Base-by-base conservation (phyloP, 176 grass and related monocot species). In the Microstegium vimineum region DNA sequence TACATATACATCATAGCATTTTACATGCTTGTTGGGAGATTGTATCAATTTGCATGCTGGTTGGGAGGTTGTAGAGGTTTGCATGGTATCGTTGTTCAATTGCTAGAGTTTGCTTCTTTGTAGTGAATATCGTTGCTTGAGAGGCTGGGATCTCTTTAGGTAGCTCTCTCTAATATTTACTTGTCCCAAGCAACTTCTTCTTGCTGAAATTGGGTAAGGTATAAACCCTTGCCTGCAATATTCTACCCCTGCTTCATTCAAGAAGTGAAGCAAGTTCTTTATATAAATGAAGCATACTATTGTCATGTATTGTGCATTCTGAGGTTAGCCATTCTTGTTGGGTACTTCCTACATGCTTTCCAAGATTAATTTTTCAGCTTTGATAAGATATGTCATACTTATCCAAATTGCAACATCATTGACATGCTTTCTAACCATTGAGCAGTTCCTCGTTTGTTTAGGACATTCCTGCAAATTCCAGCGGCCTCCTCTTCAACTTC, bases 371-470 rank as follows among this genome's bases (percentile, higher is more conserved):
- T 56, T 40, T 63, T 79, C 38, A 79, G 22, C 51, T 71, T 85
- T 57, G 14, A 52, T 68, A 8, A 28, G 36, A 33, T 71, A 66
- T 69, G 20, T 36, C 17, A 20, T 86, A 33, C 49, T 49, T 54
- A 66, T 78, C 27, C 59, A 81, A 57, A 62, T 15, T 28, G 27
- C 77, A 43, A 62, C 70, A 38, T 32, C 16, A 43, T 85, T 54
- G 23, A 34, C 70, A 65, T 83, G 63, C 34, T 85, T 41, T 85
- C 85, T 93, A 79, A 94, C 85, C 73, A 59, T 86, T 87, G 70
- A 87, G 47, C 86, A 85, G 88, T 56, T 86, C 73, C 77, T 90
- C 64, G 69, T 87, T 92, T 81, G 85, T 59, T 93, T 69, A 95
- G 89, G 87, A 75, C 71, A 56, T 66, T 94, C 51, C 79, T 65